Conservation (phyloP, 495 filamentous ascomycete species). For the Darksidea phi region DNA sequence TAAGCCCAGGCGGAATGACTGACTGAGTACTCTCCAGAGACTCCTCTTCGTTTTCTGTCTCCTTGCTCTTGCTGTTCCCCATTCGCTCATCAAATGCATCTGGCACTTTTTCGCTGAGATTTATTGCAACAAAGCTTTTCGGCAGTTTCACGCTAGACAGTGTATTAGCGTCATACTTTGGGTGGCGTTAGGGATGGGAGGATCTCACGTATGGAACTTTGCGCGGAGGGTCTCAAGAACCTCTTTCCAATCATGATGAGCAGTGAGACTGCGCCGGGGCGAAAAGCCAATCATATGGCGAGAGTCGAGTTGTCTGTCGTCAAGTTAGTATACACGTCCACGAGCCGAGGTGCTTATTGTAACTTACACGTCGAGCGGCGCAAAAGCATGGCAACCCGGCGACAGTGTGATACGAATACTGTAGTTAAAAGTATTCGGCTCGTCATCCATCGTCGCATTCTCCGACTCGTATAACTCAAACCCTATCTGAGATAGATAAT, state of each 20-base stretch:
- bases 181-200: conserved; percentile 2
- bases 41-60: background rate
- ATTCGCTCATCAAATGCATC: conserved; percentile 31
- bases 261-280: conserved; percentile 80
- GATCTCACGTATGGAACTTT: conserved; percentile 81
- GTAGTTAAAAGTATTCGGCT: conserved; percentile 75
- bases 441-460: conserved; percentile 57
- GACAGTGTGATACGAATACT: conserved; percentile 94
- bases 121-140: conserved; percentile 88
- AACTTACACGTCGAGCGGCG: conserved; percentile 76
- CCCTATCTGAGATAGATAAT: conserved; percentile 96
- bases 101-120: conserved; percentile 69
- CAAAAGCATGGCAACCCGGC: conserved; percentile 92
- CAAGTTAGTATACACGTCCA: conserved; percentile 1
- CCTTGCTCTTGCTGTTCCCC: background rate
- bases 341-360: background rate
- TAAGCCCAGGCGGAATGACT: no score
- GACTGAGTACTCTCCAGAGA: no score
- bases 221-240: conserved; percentile 90
- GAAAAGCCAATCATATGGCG: conserved; percentile 93
- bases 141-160: conserved; percentile 79
- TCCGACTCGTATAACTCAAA: conserved; percentile 97
- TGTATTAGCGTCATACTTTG: background rate
- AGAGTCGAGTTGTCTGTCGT: conserved; percentile 70
- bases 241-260: conserved; percentile 92